A percentile compares a stretch with the other conserved stretches of the same genome.
Evolutionary conservation across 2,329 filamentous ascomycete genomes (phyloP).

Genomic region (Phialocephala subalpina): DNA sequence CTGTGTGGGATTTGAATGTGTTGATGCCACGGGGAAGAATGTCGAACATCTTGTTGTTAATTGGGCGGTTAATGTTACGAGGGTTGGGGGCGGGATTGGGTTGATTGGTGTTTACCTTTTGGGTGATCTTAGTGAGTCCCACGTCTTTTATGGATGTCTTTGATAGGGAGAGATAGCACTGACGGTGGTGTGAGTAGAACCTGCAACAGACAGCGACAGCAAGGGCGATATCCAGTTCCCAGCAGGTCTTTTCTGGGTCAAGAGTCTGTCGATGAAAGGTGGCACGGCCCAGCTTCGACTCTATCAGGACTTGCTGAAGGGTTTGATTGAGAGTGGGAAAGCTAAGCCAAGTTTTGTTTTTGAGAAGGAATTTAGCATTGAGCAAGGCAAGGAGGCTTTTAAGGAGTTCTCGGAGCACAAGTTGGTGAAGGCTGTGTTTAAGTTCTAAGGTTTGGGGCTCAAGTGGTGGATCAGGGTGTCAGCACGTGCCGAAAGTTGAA

Average conservation of each 20-base stretch:
- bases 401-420: slow-evolving; percentile 25
- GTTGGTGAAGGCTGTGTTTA: slow-evolving; percentile 27
- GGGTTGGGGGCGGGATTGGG: slow-evolving; percentile 39
- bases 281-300: slow-evolving; percentile 11
- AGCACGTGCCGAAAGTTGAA: too few species aligned
- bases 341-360: slow-evolving; percentile 32
- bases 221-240: slow-evolving; percentile 22
- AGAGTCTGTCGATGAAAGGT: slow-evolving; percentile 18
- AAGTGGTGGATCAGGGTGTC: not conserved
- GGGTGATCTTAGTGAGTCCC: slow-evolving; percentile 23
- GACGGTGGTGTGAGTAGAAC: not conserved
- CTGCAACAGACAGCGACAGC: not conserved
- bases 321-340: slow-evolving; percentile 29
- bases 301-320: slow-evolving; percentile 22
- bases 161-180: not conserved
- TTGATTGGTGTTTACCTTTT: slow-evolving; percentile 39
- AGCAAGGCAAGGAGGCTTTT: slow-evolving; percentile 24
- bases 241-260: slow-evolving; percentile 17
- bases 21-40: slow-evolving; percentile 35
- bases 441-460: slow-evolving; percentile 8
- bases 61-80: slow-evolving; percentile 37
- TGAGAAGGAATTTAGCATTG: slow-evolving; percentile 24
- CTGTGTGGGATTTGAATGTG: too few species aligned
- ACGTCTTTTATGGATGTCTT: not conserved
- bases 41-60: slow-evolving; percentile 35